Base-by-base conservation (phyloP, 179 eudicot genomes). In the Camellia oleifera region DNA sequence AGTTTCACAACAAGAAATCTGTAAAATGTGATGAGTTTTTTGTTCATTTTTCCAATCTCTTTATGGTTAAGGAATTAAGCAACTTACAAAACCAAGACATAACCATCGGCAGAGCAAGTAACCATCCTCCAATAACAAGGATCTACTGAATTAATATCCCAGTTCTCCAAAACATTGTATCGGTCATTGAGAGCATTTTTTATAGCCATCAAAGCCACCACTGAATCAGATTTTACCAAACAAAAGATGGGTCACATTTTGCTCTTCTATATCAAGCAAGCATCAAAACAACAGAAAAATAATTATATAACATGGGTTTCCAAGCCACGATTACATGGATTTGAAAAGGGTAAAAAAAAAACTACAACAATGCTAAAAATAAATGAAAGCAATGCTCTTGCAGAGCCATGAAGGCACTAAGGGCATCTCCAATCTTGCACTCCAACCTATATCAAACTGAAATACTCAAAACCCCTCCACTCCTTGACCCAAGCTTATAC, bases 51-150 rank as follows among this genome's bases (percentile, higher is more conserved):
- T 4, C 52, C 7, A 32, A 32, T 48, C 52, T 48, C 52, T 48
- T 32, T 32, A 32, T 32, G 42, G 42, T 23, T 2, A 48, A 20
- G 45, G 44, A 45, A 67, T 50, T 74, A 17, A 53, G 50, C 17
- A 75, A 88, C 98, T 88, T 82, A 95, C 98, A 95, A 73, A 74
- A 89, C 81, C 78, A 93, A 87, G 62, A 95, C 98, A 83, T 56
- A 87, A 63, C 94, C 91, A 79, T 93, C 97, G 14, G 78, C 11
- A 44, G 88, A 60, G 76, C 98, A 95, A 67, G 92, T 92, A 64
- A 95, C 86, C 98, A 95, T 95, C 77, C 92, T 89, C 98, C 98
- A 95, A 72, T 93, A 85, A 84, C 98, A 95, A 81, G 98, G 98
- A 87, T 95, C 98, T 6, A 93, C 97, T 54, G 94, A 88, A 62